Conservation (phyloP, 305 asterid genomes). For the Fraxinus sp. region DNA sequence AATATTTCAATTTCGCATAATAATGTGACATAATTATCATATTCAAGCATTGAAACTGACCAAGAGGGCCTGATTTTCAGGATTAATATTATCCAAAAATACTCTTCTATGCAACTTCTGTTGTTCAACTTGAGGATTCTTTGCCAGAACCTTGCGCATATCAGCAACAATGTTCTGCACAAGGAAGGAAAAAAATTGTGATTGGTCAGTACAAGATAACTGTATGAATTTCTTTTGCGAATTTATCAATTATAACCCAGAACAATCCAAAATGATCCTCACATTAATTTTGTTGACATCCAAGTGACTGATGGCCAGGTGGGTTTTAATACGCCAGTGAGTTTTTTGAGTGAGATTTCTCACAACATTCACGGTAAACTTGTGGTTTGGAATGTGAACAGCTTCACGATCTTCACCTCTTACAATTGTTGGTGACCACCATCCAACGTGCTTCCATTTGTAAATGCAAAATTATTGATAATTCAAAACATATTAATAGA, state of each 20-base stretch:
- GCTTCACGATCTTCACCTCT: constrained; percentile 99
- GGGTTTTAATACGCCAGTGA: constrained; percentile 97
- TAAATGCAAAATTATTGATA: constrained; percentile 22
- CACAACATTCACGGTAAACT: constrained; percentile 85
- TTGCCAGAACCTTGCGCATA: constrained; percentile 97
- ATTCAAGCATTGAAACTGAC: constrained; percentile 50
- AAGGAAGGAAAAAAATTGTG: constrained; percentile 12
- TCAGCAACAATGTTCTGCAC: constrained; percentile 91
- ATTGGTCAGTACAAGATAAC: constrained; percentile 17
- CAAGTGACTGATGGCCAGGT: constrained; percentile 88
- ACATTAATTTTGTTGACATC: constrained; percentile 87
- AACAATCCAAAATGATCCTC: constrained; percentile 29
- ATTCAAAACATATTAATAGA: not conserved
- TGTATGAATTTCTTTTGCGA: not conserved
- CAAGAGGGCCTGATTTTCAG: constrained; percentile 90
- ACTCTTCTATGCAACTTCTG: constrained; percentile 95
- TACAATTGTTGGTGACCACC: constrained; percentile 98
- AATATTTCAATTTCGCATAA: not conserved
- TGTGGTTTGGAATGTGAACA: constrained; percentile 93
- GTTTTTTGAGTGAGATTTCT: constrained; percentile 91
- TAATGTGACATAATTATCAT: constrained; percentile 12
- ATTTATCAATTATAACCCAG: not conserved
- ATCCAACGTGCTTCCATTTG: constrained; percentile 77
- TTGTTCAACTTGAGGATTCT: constrained; percentile 95
- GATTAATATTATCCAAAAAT: constrained; percentile 69